Percentiles rank a stretch among this genome's conserved stretches.
These are phyloP conservation scores for Penicillium rolfsii DNA, from an alignment of 2,329 filamentous ascomycete genomes.

Conservation along the genomic window DNA sequence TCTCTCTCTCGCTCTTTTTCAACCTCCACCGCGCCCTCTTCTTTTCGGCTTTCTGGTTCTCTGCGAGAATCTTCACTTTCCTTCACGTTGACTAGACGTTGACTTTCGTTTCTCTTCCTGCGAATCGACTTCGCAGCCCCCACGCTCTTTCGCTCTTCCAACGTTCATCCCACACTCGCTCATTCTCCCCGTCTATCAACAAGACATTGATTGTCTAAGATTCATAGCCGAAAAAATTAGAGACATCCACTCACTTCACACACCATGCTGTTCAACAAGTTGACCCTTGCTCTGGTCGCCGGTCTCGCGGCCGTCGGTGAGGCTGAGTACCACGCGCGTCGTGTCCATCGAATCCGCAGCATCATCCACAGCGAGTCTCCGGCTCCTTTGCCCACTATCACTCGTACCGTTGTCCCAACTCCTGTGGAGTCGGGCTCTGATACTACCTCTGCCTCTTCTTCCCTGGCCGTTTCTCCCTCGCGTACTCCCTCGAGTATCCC, in stretches of 20 bases:
- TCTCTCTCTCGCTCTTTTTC: constrained; percentile 1
- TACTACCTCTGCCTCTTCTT: background rate
- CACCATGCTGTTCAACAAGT: constrained; percentile 44
- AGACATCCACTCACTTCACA: constrained; percentile 4
- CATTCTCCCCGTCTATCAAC: background rate
- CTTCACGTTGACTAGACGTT: constrained; percentile 13
- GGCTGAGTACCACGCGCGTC: constrained; percentile 35
- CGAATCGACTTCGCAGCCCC: constrained; percentile 44
- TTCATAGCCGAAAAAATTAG: too few relatives aligned
- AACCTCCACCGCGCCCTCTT: constrained; percentile 10
- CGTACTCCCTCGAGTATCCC: constrained; percentile 2
- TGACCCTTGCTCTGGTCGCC: constrained; percentile 41
- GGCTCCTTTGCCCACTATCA: constrained; percentile 22
- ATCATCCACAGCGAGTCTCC: constrained; percentile 15
- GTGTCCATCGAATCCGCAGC: constrained; percentile 21
- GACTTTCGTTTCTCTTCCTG: constrained; percentile 23
- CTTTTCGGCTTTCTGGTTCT: constrained; percentile 2
- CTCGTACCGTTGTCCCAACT: constrained; percentile 26
- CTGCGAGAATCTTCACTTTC: constrained; percentile 9
- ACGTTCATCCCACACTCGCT: constrained; percentile 12
- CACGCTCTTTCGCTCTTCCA: constrained; percentile 20
- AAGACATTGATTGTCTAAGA: constrained; percentile 14
- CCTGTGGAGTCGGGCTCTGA: background rate
- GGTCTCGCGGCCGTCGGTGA: constrained; percentile 42
- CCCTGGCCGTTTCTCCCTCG: constrained; percentile 2